Evolutionary conservation across 441 rosid species (phyloP), one percentile per base, ranked within the genome.

Genomic region (Brassica hybrid): DNA sequence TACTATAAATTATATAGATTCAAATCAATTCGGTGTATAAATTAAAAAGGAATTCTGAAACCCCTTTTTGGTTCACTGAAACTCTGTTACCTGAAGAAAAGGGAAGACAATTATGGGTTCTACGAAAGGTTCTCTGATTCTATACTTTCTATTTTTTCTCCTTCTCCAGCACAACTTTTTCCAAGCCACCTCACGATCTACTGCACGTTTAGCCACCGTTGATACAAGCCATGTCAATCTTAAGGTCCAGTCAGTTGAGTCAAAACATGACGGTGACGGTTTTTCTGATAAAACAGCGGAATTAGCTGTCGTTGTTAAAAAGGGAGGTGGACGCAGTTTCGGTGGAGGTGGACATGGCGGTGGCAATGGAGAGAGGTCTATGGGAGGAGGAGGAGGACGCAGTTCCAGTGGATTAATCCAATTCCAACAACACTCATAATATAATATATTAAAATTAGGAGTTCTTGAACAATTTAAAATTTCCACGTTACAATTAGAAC

Each of bases 401-500:
- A 3, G 72, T 3, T 19, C 7, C 2, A 41, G 71, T 1, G 71
- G 72, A 5, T n/a, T n/a, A n/a, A n/a, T n/a, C n/a, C n/a, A n/a
- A n/a, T n/a, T n/a, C n/a, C n/a, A n/a, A n/a, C n/a, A n/a, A n/a
- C n/a, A n/a, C n/a, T n/a, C n/a, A n/a, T n/a, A n/a, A n/a, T n/a
- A n/a, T n/a, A n/a, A n/a, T n/a, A n/a, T n/a, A n/a, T n/a, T n/a
- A n/a, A n/a, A n/a, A 34, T 60, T 67, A 30, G 27, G 34, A 12
- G 14, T 58, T 13, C 50, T 72, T 72, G 65, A 78, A 62, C 78
- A 73, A 73, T n/a, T 7, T 52, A 61, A 36, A 62, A 48, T 13
- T 71, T 71, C 19, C 43, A 71, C 69, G 48, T 61, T 69, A 69
- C 61, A 63, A 23, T 14, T 65, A 66, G 65, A 78, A 67, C 18